Conservation (phyloP, 1,284 basidiomycete genomes). For the Pholiota adiposa region DNA sequence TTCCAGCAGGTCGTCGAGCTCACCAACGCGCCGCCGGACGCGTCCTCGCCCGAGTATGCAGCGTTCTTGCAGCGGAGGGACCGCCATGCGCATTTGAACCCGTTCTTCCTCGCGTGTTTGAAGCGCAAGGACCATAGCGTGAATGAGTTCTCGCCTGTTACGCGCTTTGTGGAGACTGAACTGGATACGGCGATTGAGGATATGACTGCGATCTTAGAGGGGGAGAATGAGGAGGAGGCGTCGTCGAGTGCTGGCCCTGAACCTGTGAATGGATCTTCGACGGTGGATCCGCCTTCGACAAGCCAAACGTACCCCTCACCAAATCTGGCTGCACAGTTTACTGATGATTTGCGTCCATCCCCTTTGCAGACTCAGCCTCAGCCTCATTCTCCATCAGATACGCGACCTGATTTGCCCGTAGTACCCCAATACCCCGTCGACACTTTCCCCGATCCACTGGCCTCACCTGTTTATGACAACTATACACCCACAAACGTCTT, state of each 20-base stretch:
- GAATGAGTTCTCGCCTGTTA: constrained; percentile 78
- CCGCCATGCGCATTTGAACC: constrained; percentile 65
- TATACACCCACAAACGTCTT: constrained; percentile 25
- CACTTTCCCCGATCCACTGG: constrained; percentile 21
- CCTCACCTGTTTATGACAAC: constrained; percentile 25
- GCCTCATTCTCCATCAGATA: background rate
- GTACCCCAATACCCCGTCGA: background rate
- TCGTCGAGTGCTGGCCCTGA: background rate
- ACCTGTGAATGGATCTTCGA: background rate
- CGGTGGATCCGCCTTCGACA: background rate
- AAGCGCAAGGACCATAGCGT: constrained; percentile 69
- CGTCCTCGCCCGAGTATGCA: constrained; percentile 49
- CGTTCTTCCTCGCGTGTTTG: constrained; percentile 75
- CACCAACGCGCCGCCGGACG: constrained; percentile 54
- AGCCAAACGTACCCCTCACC: background rate
- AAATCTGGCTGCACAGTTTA: no score
- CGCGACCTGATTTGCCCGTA: background rate
- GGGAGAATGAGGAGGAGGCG: constrained; percentile 13
- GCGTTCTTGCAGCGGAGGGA: constrained; percentile 57
- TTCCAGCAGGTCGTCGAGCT: constrained; percentile 72
- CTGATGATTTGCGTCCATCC: background rate
- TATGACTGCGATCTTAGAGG: constrained; percentile 62
- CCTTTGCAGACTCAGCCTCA: background rate
- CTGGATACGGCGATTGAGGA: constrained; percentile 65
- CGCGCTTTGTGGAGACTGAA: constrained; percentile 73